Evolutionary conservation across 257 asterid species (phyloP).

Genomic region (Solanum infundibuliforme): DNA sequence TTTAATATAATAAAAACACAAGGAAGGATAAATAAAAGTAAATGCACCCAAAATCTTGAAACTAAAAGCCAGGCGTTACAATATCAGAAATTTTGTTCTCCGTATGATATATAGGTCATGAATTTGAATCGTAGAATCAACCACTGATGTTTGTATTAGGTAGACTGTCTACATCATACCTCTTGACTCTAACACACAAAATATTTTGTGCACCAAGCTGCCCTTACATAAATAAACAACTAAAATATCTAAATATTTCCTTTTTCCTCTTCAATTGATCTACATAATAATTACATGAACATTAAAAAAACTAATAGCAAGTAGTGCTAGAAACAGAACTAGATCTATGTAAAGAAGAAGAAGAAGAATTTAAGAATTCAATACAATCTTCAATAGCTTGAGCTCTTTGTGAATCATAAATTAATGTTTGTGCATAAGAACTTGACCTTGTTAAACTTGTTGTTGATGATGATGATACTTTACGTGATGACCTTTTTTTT

Average conservation of each 20-base stretch:
- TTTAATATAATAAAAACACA: no score
- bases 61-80: no score
- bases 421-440: slow-evolving; percentile 49
- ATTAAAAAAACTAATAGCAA: neutral
- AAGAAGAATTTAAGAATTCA: slow-evolving; percentile 56
- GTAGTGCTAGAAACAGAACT: slow-evolving; percentile 5
- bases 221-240: neutral
- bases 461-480: slow-evolving; percentile 45
- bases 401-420: slow-evolving; percentile 66
- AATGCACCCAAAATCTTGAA: no score
- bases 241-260: neutral
- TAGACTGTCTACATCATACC: neutral
- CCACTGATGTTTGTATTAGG: no score
- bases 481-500: slow-evolving; percentile 33
- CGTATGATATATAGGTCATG: no score
- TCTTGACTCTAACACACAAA: neutral
- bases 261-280: neutral
- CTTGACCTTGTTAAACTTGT: slow-evolving; percentile 52
- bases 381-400: slow-evolving; percentile 92
- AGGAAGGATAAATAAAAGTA: no score
- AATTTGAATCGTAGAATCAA: no score
- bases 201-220: accelerated
- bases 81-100: no score
- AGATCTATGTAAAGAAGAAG: slow-evolving; percentile 3
- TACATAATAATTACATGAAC: neutral